These are phyloP conservation scores for Cystobasidium pallidum DNA, from an alignment of 1,284 basidiomycete species.

Conservation along the genomic window DNA sequence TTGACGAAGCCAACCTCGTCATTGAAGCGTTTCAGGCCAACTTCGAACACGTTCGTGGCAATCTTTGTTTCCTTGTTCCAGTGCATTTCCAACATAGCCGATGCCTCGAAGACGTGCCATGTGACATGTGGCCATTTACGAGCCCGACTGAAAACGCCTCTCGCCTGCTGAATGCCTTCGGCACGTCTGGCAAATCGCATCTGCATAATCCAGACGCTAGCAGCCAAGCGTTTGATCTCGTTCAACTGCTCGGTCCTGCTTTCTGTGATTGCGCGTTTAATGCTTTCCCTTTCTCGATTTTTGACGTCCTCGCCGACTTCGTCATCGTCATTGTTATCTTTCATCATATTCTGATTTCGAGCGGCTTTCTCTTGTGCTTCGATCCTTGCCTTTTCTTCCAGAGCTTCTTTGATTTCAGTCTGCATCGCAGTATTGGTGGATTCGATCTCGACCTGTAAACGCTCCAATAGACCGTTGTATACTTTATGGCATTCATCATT, in stretches of 20 bases:
- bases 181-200: conserved; percentile 89
- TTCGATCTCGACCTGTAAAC: conserved; percentile 74
- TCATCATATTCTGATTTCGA: conserved; percentile 47
- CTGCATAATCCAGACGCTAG: conserved; percentile 73
- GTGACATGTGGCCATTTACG: conserved; percentile 80
- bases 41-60: conserved; percentile 89
- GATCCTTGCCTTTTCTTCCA: conserved; percentile 51
- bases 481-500: conserved; percentile 55
- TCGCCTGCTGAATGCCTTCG: conserved; percentile 77
- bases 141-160: conserved; percentile 80
- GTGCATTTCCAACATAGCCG: conserved; percentile 95
- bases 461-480: conserved; percentile 69
- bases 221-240: conserved; percentile 60
- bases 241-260: conserved; percentile 57
- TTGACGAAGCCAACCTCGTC: conserved; percentile 84
- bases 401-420: conserved; percentile 59
- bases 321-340: conserved; percentile 49
- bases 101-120: conserved; percentile 85
- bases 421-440: conserved; percentile 65
- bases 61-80: conserved; percentile 82
- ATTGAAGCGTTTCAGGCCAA: conserved; percentile 83
- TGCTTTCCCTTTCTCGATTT: conserved; percentile 57
- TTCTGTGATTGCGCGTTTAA: conserved; percentile 54
- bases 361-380: conserved; percentile 46
- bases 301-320: conserved; percentile 57